Evolutionary conservation across 148 eudicot genomes (phyloP).

Genomic region (Polygonum maritimum): DNA sequence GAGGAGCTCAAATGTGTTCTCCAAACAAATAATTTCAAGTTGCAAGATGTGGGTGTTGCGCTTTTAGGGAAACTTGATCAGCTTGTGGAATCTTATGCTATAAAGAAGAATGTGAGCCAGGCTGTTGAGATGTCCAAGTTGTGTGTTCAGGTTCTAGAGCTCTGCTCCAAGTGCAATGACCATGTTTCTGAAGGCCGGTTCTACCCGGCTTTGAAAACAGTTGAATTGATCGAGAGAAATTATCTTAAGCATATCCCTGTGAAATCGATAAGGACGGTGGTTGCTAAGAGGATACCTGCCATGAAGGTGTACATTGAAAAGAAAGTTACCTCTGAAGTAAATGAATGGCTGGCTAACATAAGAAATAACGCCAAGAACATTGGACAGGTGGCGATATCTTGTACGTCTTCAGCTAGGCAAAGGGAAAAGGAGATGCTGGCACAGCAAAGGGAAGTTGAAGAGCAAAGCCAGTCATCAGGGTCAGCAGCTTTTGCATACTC

Average conservation of each 20-base stretch:
- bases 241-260: constrained; percentile 65
- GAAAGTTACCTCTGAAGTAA: constrained; percentile 63
- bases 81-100: constrained; percentile 65
- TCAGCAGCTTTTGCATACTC: constrained; percentile 45
- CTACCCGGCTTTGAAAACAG: constrained; percentile 81
- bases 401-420: constrained; percentile 55
- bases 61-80: constrained; percentile 69
- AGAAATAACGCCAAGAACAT: constrained; percentile 68
- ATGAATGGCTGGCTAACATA: constrained; percentile 88
- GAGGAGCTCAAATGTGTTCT: constrained; percentile 83
- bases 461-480: constrained; percentile 42
- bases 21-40: constrained; percentile 48
- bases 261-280: constrained; percentile 35
- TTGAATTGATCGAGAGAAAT: constrained; percentile 71
- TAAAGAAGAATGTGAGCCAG: constrained; percentile 63
- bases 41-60: constrained; percentile 74
- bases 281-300: constrained; percentile 60
- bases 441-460: constrained; percentile 77
- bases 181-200: constrained; percentile 73
- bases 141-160: constrained; percentile 60
- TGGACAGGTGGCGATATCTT: constrained; percentile 75
- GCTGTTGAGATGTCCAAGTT: constrained; percentile 77
- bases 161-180: constrained; percentile 71
- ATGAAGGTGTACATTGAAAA: constrained; percentile 69
- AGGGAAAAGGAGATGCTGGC: constrained; percentile 71